Evolutionary conservation across 805 yeast species (phyloP).

Genomic region (Nakazawaea ambrosiae): DNA sequence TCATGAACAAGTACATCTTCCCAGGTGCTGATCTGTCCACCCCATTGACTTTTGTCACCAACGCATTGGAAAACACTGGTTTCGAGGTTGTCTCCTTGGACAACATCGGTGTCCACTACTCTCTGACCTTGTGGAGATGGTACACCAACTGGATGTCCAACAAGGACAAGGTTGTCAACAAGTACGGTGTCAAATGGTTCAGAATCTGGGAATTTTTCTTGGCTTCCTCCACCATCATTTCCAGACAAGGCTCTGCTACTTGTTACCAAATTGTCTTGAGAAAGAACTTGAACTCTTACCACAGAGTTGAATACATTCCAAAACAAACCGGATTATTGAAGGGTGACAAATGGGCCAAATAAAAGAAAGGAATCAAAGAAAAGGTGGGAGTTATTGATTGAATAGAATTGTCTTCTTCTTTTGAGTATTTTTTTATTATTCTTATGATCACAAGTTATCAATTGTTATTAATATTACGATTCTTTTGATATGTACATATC

Average conservation of each 20-base stretch:
- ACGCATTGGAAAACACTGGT: conserved; percentile 73
- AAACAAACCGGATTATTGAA: conserved; percentile 65
- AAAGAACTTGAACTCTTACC: conserved; percentile 81
- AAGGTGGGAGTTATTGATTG: too few species aligned
- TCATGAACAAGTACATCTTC: conserved; percentile 94
- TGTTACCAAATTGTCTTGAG: conserved; percentile 88
- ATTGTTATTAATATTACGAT: background rate
- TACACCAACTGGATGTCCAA: conserved; percentile 89
- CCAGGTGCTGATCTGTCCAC: conserved; percentile 98
- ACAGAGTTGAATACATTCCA: conserved; percentile 77
- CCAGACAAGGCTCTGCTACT: conserved; percentile 91
- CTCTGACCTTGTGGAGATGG: conserved; percentile 91
- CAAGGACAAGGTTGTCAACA: conserved; percentile 65
- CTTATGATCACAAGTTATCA: too few species aligned
- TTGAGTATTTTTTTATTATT: too few species aligned
- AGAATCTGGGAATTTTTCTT: conserved; percentile 91
- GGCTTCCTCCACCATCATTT: conserved; percentile 72
- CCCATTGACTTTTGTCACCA: conserved; percentile 77
- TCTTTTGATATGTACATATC: too few species aligned
- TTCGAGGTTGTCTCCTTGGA: conserved; percentile 80
- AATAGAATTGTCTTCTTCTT: too few species aligned
- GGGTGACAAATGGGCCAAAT: conserved; percentile 55
- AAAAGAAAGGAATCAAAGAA: too few species aligned
- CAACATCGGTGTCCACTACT: conserved; percentile 88
- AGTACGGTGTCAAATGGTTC: conserved; percentile 86